Evolutionary conservation across 352 stramenopile genomes (phyloP), one percentile per base, ranked within the genome.

Genomic region (Pythium brassicae): DNA sequence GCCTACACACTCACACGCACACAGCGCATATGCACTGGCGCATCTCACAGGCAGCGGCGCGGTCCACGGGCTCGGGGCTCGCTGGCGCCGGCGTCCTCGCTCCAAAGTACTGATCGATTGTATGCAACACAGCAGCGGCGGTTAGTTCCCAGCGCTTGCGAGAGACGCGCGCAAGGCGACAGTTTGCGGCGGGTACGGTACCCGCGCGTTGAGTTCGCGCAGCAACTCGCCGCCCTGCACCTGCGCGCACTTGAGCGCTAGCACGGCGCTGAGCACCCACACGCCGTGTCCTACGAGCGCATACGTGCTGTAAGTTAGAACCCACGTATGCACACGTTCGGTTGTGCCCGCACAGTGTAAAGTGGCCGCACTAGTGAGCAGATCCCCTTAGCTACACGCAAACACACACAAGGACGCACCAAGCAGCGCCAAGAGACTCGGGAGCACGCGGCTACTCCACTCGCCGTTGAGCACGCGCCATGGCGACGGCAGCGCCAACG

Each of bases 391-490:
- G n/a, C n/a, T n/a, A n/a, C 17, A 46, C n/a, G 7, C 12, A 14
- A 8, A 42, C 20, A 47, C 4, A 22, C 23, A 35, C 29, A 14
- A 20, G 11, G 10, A 50, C 57, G 14, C 40, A 87, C 78, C 76
- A 44, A 62, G 55, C 29, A 88, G 69, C n/a, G 70, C 78, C 50
- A 81, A 9, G 22, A 91, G 58, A 76, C 76, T 86, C 40, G 65
- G 69, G 43, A 80, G 8, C 46, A 86, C 74, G 42, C 56, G 50
- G 25, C 62, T 55, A 50, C 77, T 92, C 78, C 78, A 92, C 34
- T 89, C 76, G 75, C 78, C 78, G 50, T 86, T 88, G 29, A 92
- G 55, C 47, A 92, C 72, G 48, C 74, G 75, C 78, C 82, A 89
- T 2, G 78, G 72, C 47, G 79, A 72, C 49, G 82, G 82, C 46